Evolutionary conservation across 495 filamentous ascomycete species (phyloP), one percentile per base, ranked within the genome.

Genomic region (Pyronema omphalodes): DNA sequence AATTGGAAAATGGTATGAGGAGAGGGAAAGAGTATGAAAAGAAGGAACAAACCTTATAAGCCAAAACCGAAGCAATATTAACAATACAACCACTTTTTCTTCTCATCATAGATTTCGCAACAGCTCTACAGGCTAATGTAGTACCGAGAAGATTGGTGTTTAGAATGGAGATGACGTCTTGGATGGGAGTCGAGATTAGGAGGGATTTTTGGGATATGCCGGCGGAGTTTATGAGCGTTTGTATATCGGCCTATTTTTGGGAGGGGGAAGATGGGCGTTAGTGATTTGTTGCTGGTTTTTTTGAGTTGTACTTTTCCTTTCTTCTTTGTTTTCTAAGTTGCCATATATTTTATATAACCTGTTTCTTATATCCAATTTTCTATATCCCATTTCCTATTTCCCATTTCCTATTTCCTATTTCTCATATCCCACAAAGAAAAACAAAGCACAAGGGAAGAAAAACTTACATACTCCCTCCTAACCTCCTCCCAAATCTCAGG

Each of bases 211-310:
- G 76, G 1, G 79, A 71, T 11, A 85, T 68, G 12, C 86, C 86
- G 0, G 86, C 86, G 12, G 80, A 80, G 64, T 88, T 89, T 55
- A 89, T 70, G 5, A 89, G 76, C 46, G 86, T 71, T 60, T 87
- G 77, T 44, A 80, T 68, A 19, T 57, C 53, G 53, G 59, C 57
- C 72, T 74, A 47, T 40, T 9, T 36, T 61, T 55, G 9, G 14
- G 3, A 40, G 15, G 17, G 9, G n/a, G n/a, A n/a, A n/a, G n/a
- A n/a, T n/a, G n/a, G n/a, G n/a, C n/a, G n/a, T n/a, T n/a, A n/a
- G n/a, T n/a, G n/a, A n/a, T n/a, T n/a, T n/a, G n/a, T n/a, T n/a
- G n/a, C 23, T 29, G 23, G 23, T 2, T 29, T 29, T 29, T n/a
- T n/a, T n/a, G n/a, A n/a, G n/a, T n/a, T n/a, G n/a, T n/a, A n/a